Conservation (phyloP, 1,139 yeast species). For the Blastobotrys ciferrii region DNA sequence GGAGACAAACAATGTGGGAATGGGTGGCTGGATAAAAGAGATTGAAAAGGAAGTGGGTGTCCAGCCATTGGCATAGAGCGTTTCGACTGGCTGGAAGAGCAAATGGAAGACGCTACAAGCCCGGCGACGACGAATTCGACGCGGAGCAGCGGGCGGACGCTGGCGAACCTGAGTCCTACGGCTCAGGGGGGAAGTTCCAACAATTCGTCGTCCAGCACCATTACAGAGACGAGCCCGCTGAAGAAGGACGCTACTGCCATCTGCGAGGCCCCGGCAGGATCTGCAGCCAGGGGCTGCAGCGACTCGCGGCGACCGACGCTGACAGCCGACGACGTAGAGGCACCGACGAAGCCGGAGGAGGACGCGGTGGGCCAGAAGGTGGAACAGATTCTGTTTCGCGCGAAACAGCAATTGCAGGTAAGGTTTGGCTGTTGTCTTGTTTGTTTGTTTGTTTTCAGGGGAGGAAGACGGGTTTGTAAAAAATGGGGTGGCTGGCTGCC, state of each 20-base stretch:
- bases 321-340: not conserved
- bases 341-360: not conserved
- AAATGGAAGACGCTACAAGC: not conserved
- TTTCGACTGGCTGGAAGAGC: not conserved
- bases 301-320: not conserved
- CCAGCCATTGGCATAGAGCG: not conserved
- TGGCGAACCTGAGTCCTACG: constrained; percentile 1
- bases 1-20: not conserved
- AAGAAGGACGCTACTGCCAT: not conserved
- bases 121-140: constrained; percentile 7
- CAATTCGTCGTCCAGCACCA: constrained; percentile 1
- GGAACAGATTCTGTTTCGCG: constrained; percentile 14
- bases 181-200: not conserved
- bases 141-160: constrained; percentile 4
- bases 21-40: not conserved
- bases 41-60: not conserved
- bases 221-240: not conserved
- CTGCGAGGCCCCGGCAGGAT: not conserved
- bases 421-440: too few species aligned
- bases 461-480: not conserved
- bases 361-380: constrained; percentile 10
- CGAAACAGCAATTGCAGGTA: constrained; percentile 17
- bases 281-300: not conserved
- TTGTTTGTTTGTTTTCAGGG: not conserved
- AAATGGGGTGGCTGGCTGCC: constrained; percentile 5